Evolutionary conservation across 768 basidiomycete species (phyloP).

Genomic region (Lactarius hengduanensis): DNA sequence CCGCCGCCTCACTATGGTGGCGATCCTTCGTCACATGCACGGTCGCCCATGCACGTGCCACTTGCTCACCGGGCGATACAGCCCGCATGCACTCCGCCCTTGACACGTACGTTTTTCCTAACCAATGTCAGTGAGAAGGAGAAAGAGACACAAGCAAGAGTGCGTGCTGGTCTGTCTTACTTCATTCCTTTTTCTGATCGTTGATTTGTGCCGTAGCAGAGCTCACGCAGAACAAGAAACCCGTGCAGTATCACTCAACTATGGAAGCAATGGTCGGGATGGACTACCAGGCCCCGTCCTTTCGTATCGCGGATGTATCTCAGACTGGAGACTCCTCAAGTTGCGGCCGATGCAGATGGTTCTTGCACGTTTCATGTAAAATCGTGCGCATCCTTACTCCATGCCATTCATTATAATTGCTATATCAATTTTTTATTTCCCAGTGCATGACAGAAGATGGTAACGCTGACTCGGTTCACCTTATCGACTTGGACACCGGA

Average conservation of each 20-base stretch:
- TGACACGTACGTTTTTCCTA: constrained; percentile 67
- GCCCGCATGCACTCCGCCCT: constrained; percentile 83
- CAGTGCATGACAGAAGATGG: too few relatives aligned
- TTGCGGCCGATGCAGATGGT: constrained; percentile 27
- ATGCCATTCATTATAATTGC: too few relatives aligned
- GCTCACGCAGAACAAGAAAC: constrained; percentile 56
- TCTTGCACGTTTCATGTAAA: constrained; percentile 72
- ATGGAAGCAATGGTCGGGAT: constrained; percentile 90
- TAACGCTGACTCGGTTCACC: too few relatives aligned
- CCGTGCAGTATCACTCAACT: constrained; percentile 69
- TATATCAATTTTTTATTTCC: too few relatives aligned
- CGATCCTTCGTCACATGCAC: constrained; percentile 67
- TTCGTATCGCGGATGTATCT: too few relatives aligned
- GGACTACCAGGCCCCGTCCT: constrained; percentile 34
- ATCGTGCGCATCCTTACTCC: constrained; percentile 59
- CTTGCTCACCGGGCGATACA: constrained; percentile 86
- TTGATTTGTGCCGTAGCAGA: constrained; percentile 45
- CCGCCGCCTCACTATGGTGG: constrained; percentile 29
- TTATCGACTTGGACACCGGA: too few relatives aligned
- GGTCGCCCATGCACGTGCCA: constrained; percentile 93
- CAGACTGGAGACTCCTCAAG: too few relatives aligned
- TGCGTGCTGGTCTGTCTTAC: constrained; percentile 39
- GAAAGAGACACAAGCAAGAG: constrained; percentile 47
- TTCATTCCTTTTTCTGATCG: background rate
- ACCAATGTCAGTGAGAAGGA: constrained; percentile 77